A percentile compares a stretch with the other conserved stretches of the same genome.
These are phyloP conservation scores for Colletotrichum coccodes DNA, from an alignment of 2,329 filamentous ascomycete species.

Conservation along the genomic window DNA sequence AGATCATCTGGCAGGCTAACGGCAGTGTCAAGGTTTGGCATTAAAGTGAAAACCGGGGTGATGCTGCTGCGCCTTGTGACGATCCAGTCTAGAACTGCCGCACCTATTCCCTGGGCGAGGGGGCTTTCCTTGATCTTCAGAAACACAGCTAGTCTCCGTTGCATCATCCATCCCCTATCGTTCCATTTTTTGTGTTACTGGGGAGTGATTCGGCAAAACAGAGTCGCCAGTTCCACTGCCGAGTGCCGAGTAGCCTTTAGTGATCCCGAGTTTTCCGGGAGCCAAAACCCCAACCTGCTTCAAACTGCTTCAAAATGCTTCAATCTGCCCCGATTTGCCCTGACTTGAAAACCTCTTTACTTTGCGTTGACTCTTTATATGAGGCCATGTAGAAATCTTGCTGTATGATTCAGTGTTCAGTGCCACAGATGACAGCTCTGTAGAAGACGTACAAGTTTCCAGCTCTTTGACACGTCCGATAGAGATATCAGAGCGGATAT, in stretches of 20 bases:
- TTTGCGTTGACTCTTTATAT: too few relatives aligned
- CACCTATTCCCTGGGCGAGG: neutral
- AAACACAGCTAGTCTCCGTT: neutral
- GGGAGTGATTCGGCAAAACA: neutral
- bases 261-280: neutral
- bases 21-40: slow-evolving; percentile 2
- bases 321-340: too few relatives aligned
- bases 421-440: too few relatives aligned
- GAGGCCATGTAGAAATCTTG: too few relatives aligned
- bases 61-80: slow-evolving; percentile 17
- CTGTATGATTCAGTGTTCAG: too few relatives aligned
- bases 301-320: too few relatives aligned
- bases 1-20: neutral
- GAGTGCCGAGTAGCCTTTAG: neutral
- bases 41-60: neutral
- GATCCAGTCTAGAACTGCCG: slow-evolving; percentile 16
- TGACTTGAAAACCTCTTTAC: too few relatives aligned
- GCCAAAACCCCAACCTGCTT: too few relatives aligned
- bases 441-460: too few relatives aligned
- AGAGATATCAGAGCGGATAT: too few relatives aligned
- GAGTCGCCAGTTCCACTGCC: neutral
- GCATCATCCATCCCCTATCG: neutral
- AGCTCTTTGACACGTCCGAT: too few relatives aligned
- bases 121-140: neutral
- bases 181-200: neutral